phyloP scores from a whole-genome alignment of 768 basidiomycete genomes.

The Trametes sanguinea region DNA sequence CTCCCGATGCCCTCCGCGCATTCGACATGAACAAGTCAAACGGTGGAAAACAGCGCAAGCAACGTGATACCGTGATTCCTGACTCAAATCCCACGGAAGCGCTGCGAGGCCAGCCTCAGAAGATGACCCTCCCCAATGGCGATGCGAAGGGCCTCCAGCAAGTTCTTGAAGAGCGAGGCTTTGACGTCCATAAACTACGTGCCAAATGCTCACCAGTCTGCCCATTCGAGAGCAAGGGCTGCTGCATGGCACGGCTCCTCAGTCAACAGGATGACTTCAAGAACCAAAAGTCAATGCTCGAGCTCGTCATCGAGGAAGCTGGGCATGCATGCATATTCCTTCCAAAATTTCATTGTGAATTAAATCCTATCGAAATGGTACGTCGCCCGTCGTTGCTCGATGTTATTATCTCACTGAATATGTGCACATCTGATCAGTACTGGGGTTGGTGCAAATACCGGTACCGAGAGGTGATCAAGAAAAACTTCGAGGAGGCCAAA shows the following conservation, averaged over 20 bases:
- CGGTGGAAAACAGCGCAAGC: conserved; percentile 12
- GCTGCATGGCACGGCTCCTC: conserved; percentile 41
- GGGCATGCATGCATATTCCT: conserved; percentile 44
- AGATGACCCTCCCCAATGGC: conserved; percentile 35
- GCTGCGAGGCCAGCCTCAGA: conserved; percentile 34
- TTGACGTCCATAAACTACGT: conserved; percentile 34
- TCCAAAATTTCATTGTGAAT: conserved; percentile 49
- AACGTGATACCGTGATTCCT: conserved; percentile 37
- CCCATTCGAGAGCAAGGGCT: conserved; percentile 32
- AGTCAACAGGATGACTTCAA: conserved; percentile 44
- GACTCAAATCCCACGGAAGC: conserved; percentile 34
- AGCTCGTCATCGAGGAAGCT: conserved; percentile 32
- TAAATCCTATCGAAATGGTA: conserved; percentile 51
- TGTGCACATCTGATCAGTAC: conserved; percentile 18
- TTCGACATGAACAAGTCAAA: conserved; percentile 31
- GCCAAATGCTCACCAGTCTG: conserved; percentile 35
- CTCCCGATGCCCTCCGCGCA: conserved; percentile 28
- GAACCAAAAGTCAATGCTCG: conserved; percentile 38
- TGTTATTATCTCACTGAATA: not conserved
- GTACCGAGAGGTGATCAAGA: conserved; percentile 36
- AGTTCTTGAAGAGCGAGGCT: conserved; percentile 43
- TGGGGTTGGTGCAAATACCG: conserved; percentile 42
- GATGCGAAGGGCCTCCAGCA: conserved; percentile 35
- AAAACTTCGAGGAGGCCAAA: conserved; percentile 37
- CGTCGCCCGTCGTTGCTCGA: conserved; percentile 10